These are phyloP conservation scores for Yarrowia yakushimensis DNA, from an alignment of 805 yeast genomes.

Conservation along the genomic window DNA sequence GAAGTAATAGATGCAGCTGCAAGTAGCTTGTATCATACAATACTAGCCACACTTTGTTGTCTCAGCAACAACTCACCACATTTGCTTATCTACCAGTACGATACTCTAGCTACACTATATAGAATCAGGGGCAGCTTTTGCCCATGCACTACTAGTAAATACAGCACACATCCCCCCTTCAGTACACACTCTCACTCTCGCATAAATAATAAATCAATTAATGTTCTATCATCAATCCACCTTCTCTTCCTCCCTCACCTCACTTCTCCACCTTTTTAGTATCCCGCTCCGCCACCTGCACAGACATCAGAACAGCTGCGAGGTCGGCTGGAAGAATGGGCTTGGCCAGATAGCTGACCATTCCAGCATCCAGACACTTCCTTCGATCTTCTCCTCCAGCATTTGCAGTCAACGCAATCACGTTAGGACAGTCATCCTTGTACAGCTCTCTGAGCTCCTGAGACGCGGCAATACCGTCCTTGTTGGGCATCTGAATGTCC, in stretches of 20 bases:
- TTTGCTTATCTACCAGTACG: background rate
- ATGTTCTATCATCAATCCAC: background rate
- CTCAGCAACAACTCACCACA: background rate
- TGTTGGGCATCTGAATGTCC: constrained; percentile 57
- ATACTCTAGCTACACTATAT: too few relatives aligned
- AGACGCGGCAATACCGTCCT: constrained; percentile 52
- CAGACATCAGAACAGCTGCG: constrained; percentile 40
- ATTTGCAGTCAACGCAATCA: constrained; percentile 51
- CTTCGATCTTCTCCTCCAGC: constrained; percentile 53
- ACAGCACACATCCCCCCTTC: too few relatives aligned
- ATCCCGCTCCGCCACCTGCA: constrained; percentile 20
- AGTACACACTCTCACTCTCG: background rate
- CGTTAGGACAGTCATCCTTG: constrained; percentile 38
- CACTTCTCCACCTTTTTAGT: constrained; percentile 1
- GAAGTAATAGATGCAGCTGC: too few relatives aligned
- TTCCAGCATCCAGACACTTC: constrained; percentile 48
- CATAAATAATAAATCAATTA: constrained; percentile 8
- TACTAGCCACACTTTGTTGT: background rate
- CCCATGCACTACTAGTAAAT: too few relatives aligned
- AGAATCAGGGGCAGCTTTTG: too few relatives aligned
- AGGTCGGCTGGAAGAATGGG: constrained; percentile 50
- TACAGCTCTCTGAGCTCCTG: constrained; percentile 41
- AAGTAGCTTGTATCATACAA: too few relatives aligned
- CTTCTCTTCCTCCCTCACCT: background rate
- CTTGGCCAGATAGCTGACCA: constrained; percentile 52